phyloP scores from a whole-genome alignment of 2,329 filamentous ascomycete species.

The Apiospora sp. region DNA sequence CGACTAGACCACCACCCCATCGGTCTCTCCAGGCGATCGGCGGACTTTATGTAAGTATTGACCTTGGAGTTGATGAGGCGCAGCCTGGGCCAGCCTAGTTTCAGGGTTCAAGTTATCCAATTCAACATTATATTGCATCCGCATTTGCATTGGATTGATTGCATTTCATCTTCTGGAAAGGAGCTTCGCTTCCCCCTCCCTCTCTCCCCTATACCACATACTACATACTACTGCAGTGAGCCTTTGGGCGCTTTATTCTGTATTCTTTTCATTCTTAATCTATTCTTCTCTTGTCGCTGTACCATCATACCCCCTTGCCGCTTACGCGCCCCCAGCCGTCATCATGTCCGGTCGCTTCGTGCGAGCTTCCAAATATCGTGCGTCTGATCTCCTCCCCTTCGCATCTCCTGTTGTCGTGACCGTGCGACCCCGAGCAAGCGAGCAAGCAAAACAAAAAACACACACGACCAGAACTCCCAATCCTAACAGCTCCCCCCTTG shows the following conservation, averaged over 20 bases:
- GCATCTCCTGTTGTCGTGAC: constrained; percentile 29
- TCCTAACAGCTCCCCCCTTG: constrained; percentile 30
- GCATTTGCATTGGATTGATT: constrained; percentile 21
- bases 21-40: constrained; percentile 6
- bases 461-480: constrained; percentile 39
- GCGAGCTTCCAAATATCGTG: constrained; percentile 74
- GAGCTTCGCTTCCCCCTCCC: constrained; percentile 23
- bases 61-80: constrained; percentile 20
- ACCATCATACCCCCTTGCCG: constrained; percentile 21
- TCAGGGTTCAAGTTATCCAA: constrained; percentile 10
- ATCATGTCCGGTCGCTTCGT: constrained; percentile 71
- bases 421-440: constrained; percentile 22
- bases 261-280: constrained; percentile 24
- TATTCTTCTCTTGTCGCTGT: constrained; percentile 24
- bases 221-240: constrained; percentile 1
- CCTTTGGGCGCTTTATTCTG: constrained; percentile 18
- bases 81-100: constrained; percentile 24
- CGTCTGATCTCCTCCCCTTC: constrained; percentile 42
- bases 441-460: constrained; percentile 37
- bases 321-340: constrained; percentile 22
- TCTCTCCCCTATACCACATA: constrained; percentile 15
- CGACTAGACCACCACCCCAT: neutral
- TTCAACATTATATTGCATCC: constrained; percentile 16
- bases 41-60: neutral
- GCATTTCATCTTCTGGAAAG: constrained; percentile 24